Conservation (phyloP, 2,329 filamentous ascomycete genomes). For the Pseudogymnoascus destructans region DNA sequence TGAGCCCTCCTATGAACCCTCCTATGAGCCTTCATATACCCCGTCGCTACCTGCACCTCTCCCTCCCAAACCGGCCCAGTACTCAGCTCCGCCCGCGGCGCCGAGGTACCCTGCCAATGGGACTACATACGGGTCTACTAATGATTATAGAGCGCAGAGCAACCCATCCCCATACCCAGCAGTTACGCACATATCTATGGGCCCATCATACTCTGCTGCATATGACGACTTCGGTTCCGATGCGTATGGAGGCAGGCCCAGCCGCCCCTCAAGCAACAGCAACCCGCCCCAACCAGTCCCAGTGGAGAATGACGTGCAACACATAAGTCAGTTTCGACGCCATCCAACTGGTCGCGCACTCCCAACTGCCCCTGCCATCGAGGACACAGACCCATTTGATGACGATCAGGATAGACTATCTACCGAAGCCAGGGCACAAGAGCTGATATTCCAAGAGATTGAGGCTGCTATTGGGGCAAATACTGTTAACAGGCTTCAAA, state of each 20-base stretch:
- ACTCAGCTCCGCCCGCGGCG: constrained; percentile 17
- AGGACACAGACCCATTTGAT: constrained; percentile 15
- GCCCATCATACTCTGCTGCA: constrained; percentile 13
- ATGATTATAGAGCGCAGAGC: constrained; percentile 19
- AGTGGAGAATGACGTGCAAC: constrained; percentile 10
- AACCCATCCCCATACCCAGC: constrained; percentile 17
- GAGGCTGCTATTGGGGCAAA: constrained; percentile 23
- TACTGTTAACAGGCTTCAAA: neutral
- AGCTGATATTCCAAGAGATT: constrained; percentile 27
- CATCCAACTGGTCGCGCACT: constrained; percentile 26
- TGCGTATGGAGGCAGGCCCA: constrained; percentile 17
- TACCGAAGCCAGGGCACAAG: constrained; percentile 23
- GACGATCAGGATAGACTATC: constrained; percentile 19
- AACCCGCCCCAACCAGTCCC: constrained; percentile 12
- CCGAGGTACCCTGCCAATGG: constrained; percentile 22
- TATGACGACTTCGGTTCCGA: constrained; percentile 14
- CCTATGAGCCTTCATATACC: constrained; percentile 19
- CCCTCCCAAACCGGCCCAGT: constrained; percentile 17
- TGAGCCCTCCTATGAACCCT: constrained; percentile 12
- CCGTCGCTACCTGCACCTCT: constrained; percentile 19
- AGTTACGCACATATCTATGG: constrained; percentile 11
- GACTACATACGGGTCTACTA: constrained; percentile 15
- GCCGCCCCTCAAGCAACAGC: constrained; percentile 16
- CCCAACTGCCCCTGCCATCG: constrained; percentile 23
- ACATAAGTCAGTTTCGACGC: constrained; percentile 19